Percentiles rank a stretch among this genome's conserved stretches.
Evolutionary conservation across 2,329 filamentous ascomycete species (phyloP).

Genomic region (Fusarium falciforme): DNA sequence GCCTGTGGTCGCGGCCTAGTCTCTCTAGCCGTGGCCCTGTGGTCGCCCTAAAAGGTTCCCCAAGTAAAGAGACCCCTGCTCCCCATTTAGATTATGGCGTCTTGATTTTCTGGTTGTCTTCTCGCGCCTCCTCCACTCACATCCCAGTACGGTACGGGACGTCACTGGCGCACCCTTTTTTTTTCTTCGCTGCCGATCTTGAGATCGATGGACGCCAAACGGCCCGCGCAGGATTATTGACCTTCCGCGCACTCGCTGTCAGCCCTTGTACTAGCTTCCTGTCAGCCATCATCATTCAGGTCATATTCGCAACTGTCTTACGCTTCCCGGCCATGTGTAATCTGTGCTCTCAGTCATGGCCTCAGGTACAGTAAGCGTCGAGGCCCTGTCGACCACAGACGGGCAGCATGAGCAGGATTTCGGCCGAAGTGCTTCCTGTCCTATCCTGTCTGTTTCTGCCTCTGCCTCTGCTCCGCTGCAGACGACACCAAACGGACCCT

Average conservation of each 20-base stretch:
- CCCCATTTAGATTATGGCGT: constrained; percentile 37
- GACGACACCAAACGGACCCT: constrained; percentile 33
- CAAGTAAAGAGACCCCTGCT: constrained; percentile 19
- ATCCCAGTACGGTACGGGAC: constrained; percentile 40
- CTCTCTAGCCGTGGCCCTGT: constrained; percentile 12
- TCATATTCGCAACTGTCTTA: not conserved
- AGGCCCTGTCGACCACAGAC: not conserved
- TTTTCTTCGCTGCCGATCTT: constrained; percentile 39
- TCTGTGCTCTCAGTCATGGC: not conserved
- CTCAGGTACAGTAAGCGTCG: not conserved
- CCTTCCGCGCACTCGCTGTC: constrained; percentile 34
- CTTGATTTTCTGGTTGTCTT: constrained; percentile 21
- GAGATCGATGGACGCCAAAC: constrained; percentile 44
- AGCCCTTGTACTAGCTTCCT: constrained; percentile 12
- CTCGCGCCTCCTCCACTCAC: constrained; percentile 27
- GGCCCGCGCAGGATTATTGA: constrained; percentile 35
- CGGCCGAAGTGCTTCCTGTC: constrained; percentile 16
- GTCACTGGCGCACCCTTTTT: constrained; percentile 40
- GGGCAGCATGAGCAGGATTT: constrained; percentile 5
- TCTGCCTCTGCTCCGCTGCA: constrained; percentile 13
- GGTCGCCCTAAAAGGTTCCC: constrained; percentile 21
- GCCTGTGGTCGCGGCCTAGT: constrained; percentile 4
- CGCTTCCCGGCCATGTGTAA: not conserved
- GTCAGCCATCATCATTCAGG: not conserved
- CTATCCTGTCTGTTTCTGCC: constrained; percentile 8